Conservation (phyloP, 2,329 filamentous ascomycete genomes). For the Xylaria sp. region DNA sequence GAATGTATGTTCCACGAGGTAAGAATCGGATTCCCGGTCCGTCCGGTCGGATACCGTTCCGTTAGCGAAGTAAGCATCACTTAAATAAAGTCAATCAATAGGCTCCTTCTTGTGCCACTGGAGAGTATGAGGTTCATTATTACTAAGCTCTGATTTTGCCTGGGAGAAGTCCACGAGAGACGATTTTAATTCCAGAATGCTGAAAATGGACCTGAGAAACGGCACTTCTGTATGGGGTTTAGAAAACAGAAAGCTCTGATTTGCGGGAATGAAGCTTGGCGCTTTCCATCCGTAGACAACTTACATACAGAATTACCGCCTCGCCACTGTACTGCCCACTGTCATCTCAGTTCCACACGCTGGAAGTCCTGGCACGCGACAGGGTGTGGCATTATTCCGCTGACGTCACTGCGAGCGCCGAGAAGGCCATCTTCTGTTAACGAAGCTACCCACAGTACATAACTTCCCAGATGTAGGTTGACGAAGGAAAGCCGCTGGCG, state of each 20-base stretch:
- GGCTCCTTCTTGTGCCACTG: constrained; percentile 2
- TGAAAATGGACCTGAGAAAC: neutral
- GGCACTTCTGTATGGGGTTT: neutral
- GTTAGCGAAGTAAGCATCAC: neutral
- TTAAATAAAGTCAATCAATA: constrained; percentile 2
- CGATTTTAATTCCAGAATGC: neutral
- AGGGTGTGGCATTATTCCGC: neutral
- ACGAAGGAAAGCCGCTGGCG: neutral
- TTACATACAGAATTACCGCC: neutral
- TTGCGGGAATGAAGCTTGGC: neutral
- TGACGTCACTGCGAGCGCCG: constrained; percentile 4
- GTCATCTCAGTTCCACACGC: neutral
- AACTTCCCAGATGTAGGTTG: neutral
- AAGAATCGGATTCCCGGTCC: constrained; percentile 26
- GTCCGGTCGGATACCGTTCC: constrained; percentile 25
- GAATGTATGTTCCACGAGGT: constrained; percentile 10
- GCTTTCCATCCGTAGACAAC: neutral
- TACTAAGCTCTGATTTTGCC: neutral
- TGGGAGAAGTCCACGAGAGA: neutral
- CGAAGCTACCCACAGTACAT: no score
- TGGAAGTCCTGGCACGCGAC: no score
- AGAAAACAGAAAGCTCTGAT: neutral
- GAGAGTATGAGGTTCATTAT: neutral
- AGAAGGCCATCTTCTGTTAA: neutral
- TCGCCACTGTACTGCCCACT: no score